Conservation (phyloP, 768 basidiomycete genomes). For the Panus rudis region DNA sequence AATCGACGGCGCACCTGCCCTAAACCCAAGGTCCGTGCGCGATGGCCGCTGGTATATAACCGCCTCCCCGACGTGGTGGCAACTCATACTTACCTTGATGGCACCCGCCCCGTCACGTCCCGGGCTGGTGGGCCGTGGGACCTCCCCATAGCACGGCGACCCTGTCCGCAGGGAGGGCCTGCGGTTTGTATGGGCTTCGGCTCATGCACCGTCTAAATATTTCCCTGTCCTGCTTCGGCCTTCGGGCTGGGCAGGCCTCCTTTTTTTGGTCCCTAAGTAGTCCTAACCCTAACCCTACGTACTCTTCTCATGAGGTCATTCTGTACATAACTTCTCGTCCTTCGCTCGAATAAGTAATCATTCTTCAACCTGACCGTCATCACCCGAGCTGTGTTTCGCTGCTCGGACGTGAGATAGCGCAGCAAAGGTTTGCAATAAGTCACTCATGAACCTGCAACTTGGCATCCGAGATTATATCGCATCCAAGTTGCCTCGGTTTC, state of each 20-base stretch:
- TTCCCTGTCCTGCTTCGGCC: slow-evolving; percentile 41
- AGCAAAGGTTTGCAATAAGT: too few relatives aligned
- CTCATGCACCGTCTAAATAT: slow-evolving; percentile 41
- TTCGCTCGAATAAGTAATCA: too few relatives aligned
- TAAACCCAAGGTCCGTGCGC: slow-evolving; percentile 24
- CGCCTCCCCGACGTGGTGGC: slow-evolving; percentile 3
- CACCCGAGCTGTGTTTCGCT: too few relatives aligned
- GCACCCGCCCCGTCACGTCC: slow-evolving; percentile 30
- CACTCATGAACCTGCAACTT: too few relatives aligned
- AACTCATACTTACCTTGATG: slow-evolving; percentile 31
- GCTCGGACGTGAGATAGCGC: too few relatives aligned
- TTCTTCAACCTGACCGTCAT: too few relatives aligned
- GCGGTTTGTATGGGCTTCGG: slow-evolving; percentile 41
- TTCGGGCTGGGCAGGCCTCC: slow-evolving; percentile 44
- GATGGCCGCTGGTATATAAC: slow-evolving; percentile 12
- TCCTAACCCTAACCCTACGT: slow-evolving; percentile 25
- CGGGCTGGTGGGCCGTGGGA: slow-evolving; percentile 30
- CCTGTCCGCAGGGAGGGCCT: slow-evolving; percentile 40
- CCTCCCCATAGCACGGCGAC: slow-evolving; percentile 47
- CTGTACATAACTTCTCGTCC: not conserved
- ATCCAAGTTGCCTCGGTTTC: too few relatives aligned
- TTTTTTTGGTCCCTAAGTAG: slow-evolving; percentile 24
- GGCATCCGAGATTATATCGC: too few relatives aligned
- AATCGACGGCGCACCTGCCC: slow-evolving; percentile 20
- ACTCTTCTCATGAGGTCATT: not conserved